Base-by-base conservation (phyloP, 1,284 basidiomycete genomes). In the Microbotryomycetes sp. region DNA sequence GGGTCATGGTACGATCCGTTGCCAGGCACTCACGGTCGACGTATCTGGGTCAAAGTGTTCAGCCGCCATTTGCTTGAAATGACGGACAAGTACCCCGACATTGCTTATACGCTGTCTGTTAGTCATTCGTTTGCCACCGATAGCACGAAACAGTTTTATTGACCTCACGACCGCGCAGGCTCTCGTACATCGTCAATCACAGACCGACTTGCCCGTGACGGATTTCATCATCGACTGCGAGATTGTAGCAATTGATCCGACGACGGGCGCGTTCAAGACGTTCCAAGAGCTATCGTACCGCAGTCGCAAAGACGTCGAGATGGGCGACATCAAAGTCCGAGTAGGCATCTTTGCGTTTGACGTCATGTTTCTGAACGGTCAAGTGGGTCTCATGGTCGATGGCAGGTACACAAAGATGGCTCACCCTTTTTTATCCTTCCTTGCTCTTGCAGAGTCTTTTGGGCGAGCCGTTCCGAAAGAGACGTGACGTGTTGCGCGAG, bases 211-310 rank as follows among this genome's bases (percentile, higher is more conserved):
- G 62, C 59, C 67, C 69, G n/a, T 72, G 18, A 47, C 31, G 31
- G 59, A 55, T 47, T 69, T 68, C 35, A 58, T 68, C 26, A 47
- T 68, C 50, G 67, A 65, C 48, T 60, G 60, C 46, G 64, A 70
- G 41, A 69, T 72, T 59, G 88, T 89, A 54, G 87, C 89, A 7
- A 82, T 85, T 66, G 87, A 91, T 74, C 77, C 83, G 28, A 72
- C 74, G n/a, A 81, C 80, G 62, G 85, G 87, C 57, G 79, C 79
- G 64, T 76, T 91, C 35, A 82, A 82, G 70, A 85, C 88, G 1
- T 93, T 93, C 75, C 91, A 93, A 74, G 87, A 91, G 62, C 78
- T 97, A 23, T 89, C 88, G 4, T 85, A 86, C 64, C 81, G 92
- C 55, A 87, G 91, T 54, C 82, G 89, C 51, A 93, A 94, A 73